Evolutionary conservation across 805 yeast species (phyloP).

Genomic region (Vanderwaltozyma polyspora): DNA sequence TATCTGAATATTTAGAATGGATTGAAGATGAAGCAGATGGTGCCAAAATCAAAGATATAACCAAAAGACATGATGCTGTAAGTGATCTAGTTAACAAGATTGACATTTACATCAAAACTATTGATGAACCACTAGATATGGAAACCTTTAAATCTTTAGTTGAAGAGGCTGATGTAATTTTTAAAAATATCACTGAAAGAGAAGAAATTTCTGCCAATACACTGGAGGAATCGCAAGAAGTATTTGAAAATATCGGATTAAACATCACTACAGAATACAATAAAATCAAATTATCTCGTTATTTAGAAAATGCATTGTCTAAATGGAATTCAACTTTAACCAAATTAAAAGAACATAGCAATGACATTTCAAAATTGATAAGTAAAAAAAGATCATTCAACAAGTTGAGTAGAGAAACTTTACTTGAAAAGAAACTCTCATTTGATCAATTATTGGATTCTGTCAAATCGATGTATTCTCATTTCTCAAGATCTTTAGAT

Average conservation of each 20-base stretch:
- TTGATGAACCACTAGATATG: slow-evolving; percentile 36
- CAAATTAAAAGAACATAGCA: slow-evolving; percentile 7
- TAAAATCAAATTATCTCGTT: slow-evolving; percentile 29
- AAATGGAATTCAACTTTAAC: slow-evolving; percentile 7
- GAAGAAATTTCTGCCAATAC: slow-evolving; percentile 37
- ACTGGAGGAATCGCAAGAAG: slow-evolving; percentile 31
- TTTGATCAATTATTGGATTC: slow-evolving; percentile 9
- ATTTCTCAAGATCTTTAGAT: slow-evolving; percentile 15
- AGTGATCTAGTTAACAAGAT: slow-evolving; percentile 22
- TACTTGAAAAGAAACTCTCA: slow-evolving; percentile 22
- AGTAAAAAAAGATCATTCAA: slow-evolving; percentile 16
- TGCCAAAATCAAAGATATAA: slow-evolving; percentile 18
- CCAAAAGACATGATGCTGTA: background rate
- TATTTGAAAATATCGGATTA: slow-evolving; percentile 32
- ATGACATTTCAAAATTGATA: slow-evolving; percentile 14
- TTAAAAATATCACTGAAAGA: slow-evolving; percentile 34
- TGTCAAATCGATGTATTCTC: slow-evolving; percentile 5
- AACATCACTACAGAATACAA: slow-evolving; percentile 43
- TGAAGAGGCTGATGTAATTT: slow-evolving; percentile 31
- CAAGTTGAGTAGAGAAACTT: slow-evolving; percentile 20
- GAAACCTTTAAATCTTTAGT: slow-evolving; percentile 35
- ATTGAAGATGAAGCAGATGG: slow-evolving; percentile 58
- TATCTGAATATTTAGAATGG: slow-evolving; percentile 60
- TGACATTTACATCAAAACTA: slow-evolving; percentile 31
- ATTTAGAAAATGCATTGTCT: slow-evolving; percentile 7